Conservation (phyloP, 108 stramenopile species). For the Cyclostephanos tholiformis region DNA sequence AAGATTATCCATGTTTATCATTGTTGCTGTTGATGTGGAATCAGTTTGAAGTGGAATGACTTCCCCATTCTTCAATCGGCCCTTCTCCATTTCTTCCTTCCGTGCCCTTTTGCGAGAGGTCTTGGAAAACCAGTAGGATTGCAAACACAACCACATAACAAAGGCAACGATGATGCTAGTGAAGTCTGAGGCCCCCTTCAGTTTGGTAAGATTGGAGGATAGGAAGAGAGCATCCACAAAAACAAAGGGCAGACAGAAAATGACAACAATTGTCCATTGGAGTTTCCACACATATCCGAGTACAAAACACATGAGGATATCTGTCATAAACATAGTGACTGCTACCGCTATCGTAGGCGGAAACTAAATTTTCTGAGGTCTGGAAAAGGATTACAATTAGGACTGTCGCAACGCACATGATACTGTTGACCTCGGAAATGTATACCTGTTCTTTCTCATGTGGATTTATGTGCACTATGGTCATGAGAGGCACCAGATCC, state of each 20-base stretch:
- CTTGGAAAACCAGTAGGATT: not conserved
- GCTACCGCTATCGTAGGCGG: conserved; percentile 2
- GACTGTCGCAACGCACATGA: not conserved
- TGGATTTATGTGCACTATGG: not conserved
- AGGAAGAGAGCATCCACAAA: conserved; percentile 7
- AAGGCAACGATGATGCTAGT: not conserved
- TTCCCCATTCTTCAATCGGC: not conserved
- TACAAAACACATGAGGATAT: not conserved
- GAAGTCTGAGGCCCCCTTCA: not conserved
- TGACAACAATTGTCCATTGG: not conserved
- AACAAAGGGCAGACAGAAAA: conserved; percentile 1
- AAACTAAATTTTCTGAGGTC: not conserved
- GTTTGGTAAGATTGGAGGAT: not conserved
- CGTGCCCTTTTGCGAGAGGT: not conserved
- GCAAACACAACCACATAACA: not conserved
- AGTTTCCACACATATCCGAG: not conserved
- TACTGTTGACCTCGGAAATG: conserved; percentile 4
- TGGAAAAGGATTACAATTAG: conserved; percentile 2
- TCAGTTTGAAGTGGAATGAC: not conserved
- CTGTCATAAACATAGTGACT: not conserved
- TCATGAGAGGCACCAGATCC: conserved; percentile 3
- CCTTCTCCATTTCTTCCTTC: not conserved
- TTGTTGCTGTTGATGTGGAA: not conserved
- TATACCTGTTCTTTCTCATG: conserved; percentile 3
- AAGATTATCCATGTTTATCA: not conserved